These are phyloP conservation scores for Gracilaria gracilis DNA, from an alignment of 23 red algal species.

Conservation along the genomic window DNA sequence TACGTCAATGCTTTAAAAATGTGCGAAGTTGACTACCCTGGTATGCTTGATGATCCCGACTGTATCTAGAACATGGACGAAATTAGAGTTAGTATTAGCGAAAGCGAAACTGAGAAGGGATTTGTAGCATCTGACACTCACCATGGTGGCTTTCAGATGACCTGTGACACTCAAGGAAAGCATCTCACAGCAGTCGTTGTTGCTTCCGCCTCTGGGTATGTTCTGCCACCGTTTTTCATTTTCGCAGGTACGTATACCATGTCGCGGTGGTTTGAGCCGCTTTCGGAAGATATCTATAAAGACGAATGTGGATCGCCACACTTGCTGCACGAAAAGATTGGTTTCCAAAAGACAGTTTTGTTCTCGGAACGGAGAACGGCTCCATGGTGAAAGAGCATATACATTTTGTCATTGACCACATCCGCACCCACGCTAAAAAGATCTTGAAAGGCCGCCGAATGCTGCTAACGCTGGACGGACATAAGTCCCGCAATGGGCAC, in stretches of 20 bases:
- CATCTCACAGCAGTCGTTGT: slow-evolving; percentile 1
- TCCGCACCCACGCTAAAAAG: neutral
- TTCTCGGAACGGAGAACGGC: neutral
- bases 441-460: neutral
- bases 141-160: neutral
- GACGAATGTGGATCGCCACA: neutral
- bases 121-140: neutral
- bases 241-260: neutral
- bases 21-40: neutral
- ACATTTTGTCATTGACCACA: neutral
- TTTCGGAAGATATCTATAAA: neutral
- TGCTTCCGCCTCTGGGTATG: neutral
- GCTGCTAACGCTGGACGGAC: neutral
- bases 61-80: too few species aligned
- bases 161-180: neutral
- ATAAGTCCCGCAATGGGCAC: neutral
- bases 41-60: too few species aligned
- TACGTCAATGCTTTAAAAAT: neutral
- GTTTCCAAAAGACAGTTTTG: neutral
- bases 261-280: neutral
- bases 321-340: neutral
- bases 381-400: slow-evolving; percentile 21
- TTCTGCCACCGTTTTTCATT: slow-evolving; percentile 22
- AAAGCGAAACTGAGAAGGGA: neutral
- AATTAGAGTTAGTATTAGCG: too few species aligned